These are phyloP conservation scores for Ogataea ramenticola DNA, from an alignment of 805 yeast species.

Conservation along the genomic window DNA sequence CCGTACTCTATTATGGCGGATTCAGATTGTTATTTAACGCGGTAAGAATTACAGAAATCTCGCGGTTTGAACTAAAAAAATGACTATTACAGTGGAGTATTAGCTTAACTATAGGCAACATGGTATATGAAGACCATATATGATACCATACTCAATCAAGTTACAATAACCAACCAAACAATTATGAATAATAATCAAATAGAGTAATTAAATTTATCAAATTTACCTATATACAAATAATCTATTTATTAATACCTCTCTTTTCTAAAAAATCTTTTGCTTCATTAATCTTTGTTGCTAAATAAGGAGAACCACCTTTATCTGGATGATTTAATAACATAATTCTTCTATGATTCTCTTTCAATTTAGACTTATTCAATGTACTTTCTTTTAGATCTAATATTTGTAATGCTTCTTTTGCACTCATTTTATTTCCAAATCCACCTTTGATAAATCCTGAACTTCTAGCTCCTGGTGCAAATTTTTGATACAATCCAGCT, in stretches of 20 bases:
- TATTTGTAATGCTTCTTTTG: slow-evolving; percentile 82
- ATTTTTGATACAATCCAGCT: slow-evolving; percentile 60
- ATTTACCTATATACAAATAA: not conserved
- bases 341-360: slow-evolving; percentile 73
- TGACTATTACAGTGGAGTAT: no score
- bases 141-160: no score
- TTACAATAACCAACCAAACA: no score
- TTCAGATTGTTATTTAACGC: no score
- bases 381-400: slow-evolving; percentile 66
- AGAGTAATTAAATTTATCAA: no score
- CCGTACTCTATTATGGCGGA: no score
- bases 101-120: no score
- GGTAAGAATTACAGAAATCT: no score
- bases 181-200: no score
- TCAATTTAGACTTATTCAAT: slow-evolving; percentile 55
- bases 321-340: slow-evolving; percentile 93
- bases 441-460: slow-evolving; percentile 78
- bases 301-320: slow-evolving; percentile 83
- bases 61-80: no score
- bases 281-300: slow-evolving; percentile 89
- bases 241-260: slow-evolving; percentile 39
- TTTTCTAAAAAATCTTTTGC: slow-evolving; percentile 77
- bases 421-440: slow-evolving; percentile 84
- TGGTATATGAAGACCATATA: no score
- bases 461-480: slow-evolving; percentile 60